These are phyloP conservation scores for Phytophthora tentaculata DNA, from an alignment of 352 stramenopile species.

Conservation along the genomic window DNA sequence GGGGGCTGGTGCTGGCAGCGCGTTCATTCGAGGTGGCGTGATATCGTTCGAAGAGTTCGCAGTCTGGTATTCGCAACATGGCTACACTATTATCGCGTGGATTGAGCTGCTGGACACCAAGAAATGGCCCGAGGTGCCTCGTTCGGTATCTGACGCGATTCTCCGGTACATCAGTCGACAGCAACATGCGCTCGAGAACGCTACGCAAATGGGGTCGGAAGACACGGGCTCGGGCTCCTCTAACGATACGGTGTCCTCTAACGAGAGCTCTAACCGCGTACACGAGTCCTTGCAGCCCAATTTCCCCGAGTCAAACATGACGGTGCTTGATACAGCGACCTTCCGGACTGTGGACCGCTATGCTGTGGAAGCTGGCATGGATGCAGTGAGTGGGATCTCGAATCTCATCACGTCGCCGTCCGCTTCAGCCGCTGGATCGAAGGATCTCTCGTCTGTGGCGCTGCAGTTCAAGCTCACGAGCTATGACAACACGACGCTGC, in stretches of 20 bases:
- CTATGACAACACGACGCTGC: conserved; percentile 81
- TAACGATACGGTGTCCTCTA: conserved; percentile 73
- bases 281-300: conserved; percentile 53
- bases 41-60: conserved; percentile 89
- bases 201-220: conserved; percentile 42
- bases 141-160: conserved; percentile 71
- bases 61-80: conserved; percentile 84
- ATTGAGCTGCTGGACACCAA: conserved; percentile 85
- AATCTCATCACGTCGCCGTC: conserved; percentile 67
- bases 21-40: conserved; percentile 75
- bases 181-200: conserved; percentile 60
- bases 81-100: conserved; percentile 87
- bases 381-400: conserved; percentile 61
- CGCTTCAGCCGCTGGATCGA: conserved; percentile 44
- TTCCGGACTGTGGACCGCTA: conserved; percentile 42
- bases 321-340: conserved; percentile 39
- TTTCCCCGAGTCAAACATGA: conserved; percentile 50
- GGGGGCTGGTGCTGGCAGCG: conserved; percentile 66
- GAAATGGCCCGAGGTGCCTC: conserved; percentile 81
- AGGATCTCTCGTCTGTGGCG: conserved; percentile 76
- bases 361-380: conserved; percentile 53
- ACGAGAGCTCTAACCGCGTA: conserved; percentile 51
- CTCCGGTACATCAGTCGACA: conserved; percentile 78
- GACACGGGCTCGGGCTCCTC: conserved; percentile 62
- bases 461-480: conserved; percentile 89